Evolutionary conservation across 1,139 yeast genomes (phyloP).

Genomic region (Candida neerlandica): DNA sequence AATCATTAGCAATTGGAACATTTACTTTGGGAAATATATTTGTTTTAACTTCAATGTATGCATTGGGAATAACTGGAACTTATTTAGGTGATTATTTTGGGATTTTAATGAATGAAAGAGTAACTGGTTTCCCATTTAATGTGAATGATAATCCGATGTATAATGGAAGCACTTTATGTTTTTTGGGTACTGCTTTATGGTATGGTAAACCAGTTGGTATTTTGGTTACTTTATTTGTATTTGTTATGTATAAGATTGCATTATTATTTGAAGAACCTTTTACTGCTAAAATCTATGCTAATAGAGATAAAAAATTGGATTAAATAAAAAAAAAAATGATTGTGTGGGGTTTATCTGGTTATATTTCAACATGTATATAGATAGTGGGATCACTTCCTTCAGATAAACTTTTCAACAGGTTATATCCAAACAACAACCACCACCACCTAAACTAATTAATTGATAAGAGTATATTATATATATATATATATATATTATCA

Average conservation of each 20-base stretch:
- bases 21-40: conserved; percentile 77
- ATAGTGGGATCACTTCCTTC: not conserved
- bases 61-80: conserved; percentile 95
- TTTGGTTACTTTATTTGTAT: conserved; percentile 69
- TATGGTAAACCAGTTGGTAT: conserved; percentile 90
- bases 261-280: conserved; percentile 92
- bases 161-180: conserved; percentile 85
- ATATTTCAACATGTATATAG: conserved; percentile 8
- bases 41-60: conserved; percentile 85
- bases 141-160: conserved; percentile 95
- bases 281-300: conserved; percentile 85
- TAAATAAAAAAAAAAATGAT: too few relatives aligned
- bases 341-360: not conserved
- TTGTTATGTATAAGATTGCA: conserved; percentile 81
- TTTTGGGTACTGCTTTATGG: conserved; percentile 88
- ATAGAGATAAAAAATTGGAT: conserved; percentile 14
- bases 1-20: conserved; percentile 33
- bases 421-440: too few relatives aligned
- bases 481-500: too few relatives aligned
- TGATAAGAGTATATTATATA: not conserved
- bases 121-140: conserved; percentile 93
- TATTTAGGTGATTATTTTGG: conserved; percentile 97
- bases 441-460: too few relatives aligned
- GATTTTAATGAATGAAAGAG: conserved; percentile 85
- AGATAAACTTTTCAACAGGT: not conserved